These are phyloP conservation scores for Pseudopithomyces maydicus DNA, from an alignment of 2,329 filamentous ascomycete species.

Conservation along the genomic window DNA sequence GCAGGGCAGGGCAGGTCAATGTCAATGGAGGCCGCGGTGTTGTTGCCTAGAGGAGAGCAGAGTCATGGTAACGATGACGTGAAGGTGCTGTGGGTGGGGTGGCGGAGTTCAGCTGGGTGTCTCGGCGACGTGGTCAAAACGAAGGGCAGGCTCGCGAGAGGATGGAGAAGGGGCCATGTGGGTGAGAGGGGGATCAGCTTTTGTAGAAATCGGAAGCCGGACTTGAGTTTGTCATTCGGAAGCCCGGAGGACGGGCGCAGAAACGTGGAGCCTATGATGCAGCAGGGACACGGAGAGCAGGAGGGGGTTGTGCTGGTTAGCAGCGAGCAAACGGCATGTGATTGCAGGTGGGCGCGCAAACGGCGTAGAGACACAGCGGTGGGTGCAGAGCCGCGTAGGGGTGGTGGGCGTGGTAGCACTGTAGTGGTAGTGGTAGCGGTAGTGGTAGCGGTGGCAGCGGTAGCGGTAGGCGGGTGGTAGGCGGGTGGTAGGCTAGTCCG, in stretches of 20 bases:
- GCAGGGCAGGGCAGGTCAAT: too few relatives aligned
- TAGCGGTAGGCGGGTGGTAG: too few relatives aligned
- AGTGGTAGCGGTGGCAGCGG: neutral
- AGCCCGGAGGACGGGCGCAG: conserved; percentile 14
- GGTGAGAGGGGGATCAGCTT: neutral
- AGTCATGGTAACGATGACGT: conserved; percentile 38
- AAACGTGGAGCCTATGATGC: conserved; percentile 9
- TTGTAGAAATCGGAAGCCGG: conserved; percentile 1
- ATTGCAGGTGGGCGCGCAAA: neutral
- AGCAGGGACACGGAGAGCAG: neutral
- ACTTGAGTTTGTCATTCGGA: conserved; percentile 1
- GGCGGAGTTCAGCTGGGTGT: conserved; percentile 22
- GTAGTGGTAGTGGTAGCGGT: too few relatives aligned
- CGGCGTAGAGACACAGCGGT: conserved; percentile 1
- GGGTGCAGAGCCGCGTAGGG: neutral
- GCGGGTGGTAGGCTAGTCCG: too few relatives aligned
- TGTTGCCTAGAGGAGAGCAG: conserved; percentile 33
- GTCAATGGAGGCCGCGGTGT: conserved; percentile 19
- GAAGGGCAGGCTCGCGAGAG: neutral
- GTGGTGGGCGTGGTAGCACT: too few relatives aligned
- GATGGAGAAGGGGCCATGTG: neutral
- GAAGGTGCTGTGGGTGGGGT: conserved; percentile 17
- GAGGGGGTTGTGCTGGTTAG: neutral
- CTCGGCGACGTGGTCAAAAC: conserved; percentile 12
- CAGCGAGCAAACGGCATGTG: neutral